These are phyloP conservation scores for Aspergillus sp. DNA, from an alignment of 2,329 filamentous ascomycete genomes.

Conservation along the genomic window DNA sequence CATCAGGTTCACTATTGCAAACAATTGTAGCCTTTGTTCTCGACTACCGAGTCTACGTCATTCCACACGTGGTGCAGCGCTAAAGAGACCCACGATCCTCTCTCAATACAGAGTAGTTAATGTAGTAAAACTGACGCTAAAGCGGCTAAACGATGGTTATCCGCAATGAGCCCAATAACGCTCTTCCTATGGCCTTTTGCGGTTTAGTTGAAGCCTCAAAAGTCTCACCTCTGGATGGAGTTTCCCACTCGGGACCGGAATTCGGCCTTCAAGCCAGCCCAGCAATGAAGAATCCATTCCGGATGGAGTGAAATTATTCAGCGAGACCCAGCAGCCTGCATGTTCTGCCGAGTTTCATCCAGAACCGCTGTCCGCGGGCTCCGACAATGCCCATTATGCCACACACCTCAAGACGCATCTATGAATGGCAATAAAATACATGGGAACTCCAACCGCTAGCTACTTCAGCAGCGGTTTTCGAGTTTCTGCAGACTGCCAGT, in stretches of 20 bases:
- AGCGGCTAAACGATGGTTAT: conserved; percentile 12
- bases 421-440: no score
- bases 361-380: not conserved
- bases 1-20: not conserved
- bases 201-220: conserved; percentile 1
- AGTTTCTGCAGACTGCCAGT: not conserved
- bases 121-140: conserved; percentile 12
- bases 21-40: not conserved
- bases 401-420: not conserved
- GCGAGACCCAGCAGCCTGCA: not conserved
- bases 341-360: not conserved
- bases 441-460: no score
- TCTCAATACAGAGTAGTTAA: not conserved
- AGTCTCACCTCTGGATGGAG: conserved; percentile 10
- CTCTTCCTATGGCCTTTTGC: not conserved
- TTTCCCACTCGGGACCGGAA: conserved; percentile 14
- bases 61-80: conserved; percentile 5
- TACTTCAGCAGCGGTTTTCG: not conserved
- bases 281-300: conserved; percentile 6
- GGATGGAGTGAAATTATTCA: conserved; percentile 7
- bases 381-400: not conserved
- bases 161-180: not conserved
- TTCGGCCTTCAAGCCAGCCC: not conserved
- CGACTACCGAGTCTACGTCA: not conserved
- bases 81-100: conserved; percentile 21